Evolutionary conservation across 768 basidiomycete genomes (phyloP), one percentile per base, ranked within the genome.

Genomic region (Boletus tomentosulus): DNA sequence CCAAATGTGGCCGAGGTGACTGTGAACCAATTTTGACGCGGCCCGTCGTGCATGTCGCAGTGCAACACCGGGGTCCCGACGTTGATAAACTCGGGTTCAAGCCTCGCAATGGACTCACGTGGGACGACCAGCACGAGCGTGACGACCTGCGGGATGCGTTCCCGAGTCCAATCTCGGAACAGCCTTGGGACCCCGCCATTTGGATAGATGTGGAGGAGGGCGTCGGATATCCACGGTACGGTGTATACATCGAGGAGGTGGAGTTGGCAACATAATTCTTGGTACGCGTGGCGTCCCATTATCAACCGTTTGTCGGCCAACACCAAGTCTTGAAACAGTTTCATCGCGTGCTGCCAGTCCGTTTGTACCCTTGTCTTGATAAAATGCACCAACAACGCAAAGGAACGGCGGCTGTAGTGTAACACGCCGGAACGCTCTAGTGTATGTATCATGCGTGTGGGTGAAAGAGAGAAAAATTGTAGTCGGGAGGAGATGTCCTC

Each of bases 321-420:
- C 2, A 48, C 46, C 24, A 64, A 6, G 6, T 48, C 22, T 68
- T 51, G 47, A 77, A 72, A 31, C 33, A 60, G 39, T 4, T 67
- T 57, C 71, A 85, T 74, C 6, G 72, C 58, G 15, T 64, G 44
- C 1, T 41, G 37, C 84, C 85, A 86, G 42, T 76, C 65, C 0
- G 66, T 60, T 13, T 54, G 52, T 1, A 76, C 60, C 37, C 71
- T 64, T n/a, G 62, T 64, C 54, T 73, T 74, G 11, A 79, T 66
- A 8, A 76, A 53, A 25, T 66, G 66, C 8, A 84, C 69, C 35
- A 85, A 66, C 0, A 71, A 53, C 0, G 69, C 78, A 50, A 84
- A 83, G 28, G 72, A 76, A 30, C 71, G 71, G 9, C 83, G 74
- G 24, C 62, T 72, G 55, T 85, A 82, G 51, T 78, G 79, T 16